Evolutionary conservation across 768 basidiomycete species (phyloP), one percentile per base, ranked within the genome.

Genomic region (Ramaria sp.): DNA sequence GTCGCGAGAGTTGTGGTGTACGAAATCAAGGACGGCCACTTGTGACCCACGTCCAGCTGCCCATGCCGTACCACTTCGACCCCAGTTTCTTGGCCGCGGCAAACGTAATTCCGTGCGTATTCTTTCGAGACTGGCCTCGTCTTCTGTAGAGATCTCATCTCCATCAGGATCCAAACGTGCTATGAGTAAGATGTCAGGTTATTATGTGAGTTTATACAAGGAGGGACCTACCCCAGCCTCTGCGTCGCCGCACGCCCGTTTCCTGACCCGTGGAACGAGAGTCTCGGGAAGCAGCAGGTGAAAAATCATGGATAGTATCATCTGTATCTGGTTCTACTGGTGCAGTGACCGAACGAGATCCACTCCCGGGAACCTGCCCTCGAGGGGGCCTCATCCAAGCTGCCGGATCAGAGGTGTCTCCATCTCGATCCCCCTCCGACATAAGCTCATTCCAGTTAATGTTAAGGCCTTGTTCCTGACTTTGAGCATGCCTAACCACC

Each of bases 141-240:
- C 51, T 39, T 52, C 51, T 9, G 51, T 52, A 34, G 51, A 52
- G 1, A 54, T 45, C 24, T 54, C 53, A 33, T 54, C 53, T 20
- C 53, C 53, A 54, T 54, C 37, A 7, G 45, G 22, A 54, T 54
- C 42, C 27, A 54, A 22, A 12, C 53, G 53, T n/a, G 45, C 53
- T 54, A 54, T 15, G 22, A 17, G 41, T 15, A 38, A 31, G 4
- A 27, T 45, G 39, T 33, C 10, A 27, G 38, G 6, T 13, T 37
- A 19, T 34, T 17, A 37, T 7, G 1, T 2, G 37, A 5, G 11
- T 13, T n/a, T 38, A 39, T 22, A 37, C 11, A 22, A 10, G 22
- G 15, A 11, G 17, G 15, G 6, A 52, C 51, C 17, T 31, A 47
- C 53, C 41, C 53, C 45, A 54, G 42, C 45, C 53, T 45, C 53